Base-by-base conservation (phyloP, 495 filamentous ascomycete species). In the Lindgomyces ingoldianus region DNA sequence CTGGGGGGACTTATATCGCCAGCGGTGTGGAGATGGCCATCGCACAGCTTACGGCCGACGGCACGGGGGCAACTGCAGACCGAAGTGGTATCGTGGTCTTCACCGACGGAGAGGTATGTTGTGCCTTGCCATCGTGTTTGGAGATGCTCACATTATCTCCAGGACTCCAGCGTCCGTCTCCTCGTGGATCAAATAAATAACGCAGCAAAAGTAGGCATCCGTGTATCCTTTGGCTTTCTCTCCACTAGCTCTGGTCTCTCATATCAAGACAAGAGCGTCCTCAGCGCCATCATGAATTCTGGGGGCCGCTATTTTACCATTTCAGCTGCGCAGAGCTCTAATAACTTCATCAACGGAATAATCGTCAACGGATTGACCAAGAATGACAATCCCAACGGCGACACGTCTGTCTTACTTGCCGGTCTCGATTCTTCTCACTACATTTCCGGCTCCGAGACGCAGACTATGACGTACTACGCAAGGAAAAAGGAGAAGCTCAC, bases 171-270 rank as follows among this genome's bases (percentile, higher is more conserved):
- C 46, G n/a, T 41, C 14, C 25, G 41, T 14, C 22, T 14, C 6
- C 65, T 72, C 14, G 65, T 75, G 18, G 54, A 67, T 11, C 51
- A 62, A 62, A 62, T 80, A 39, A 73, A 79, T 60, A 74, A 73
- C 44, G 63, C 60, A 12, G 39, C 41, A 0, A 61, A 54, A 4
- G 59, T 60, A 2, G 59, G 30, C 4, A 46, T 70, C 2, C 76
- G 75, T 26, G 70, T 68, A 26, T 72, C 72, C 1, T 75, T 76
- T 49, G 74, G 73, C 24, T 76, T 74, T 33, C 63, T 74, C 18
- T 14, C 9, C 14, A 12, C 10, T 22, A 16, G 18, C 22, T n/a
- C 29, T 24, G 3, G 42, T 49, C 18, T 60, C n/a, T n/a, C n/a
- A 6, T 39, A 39, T 57, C 6, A 45, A 44, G 25, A 67, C 64